phyloP scores from a whole-genome alignment of 495 filamentous ascomycete species.

The Poronia punctata region DNA sequence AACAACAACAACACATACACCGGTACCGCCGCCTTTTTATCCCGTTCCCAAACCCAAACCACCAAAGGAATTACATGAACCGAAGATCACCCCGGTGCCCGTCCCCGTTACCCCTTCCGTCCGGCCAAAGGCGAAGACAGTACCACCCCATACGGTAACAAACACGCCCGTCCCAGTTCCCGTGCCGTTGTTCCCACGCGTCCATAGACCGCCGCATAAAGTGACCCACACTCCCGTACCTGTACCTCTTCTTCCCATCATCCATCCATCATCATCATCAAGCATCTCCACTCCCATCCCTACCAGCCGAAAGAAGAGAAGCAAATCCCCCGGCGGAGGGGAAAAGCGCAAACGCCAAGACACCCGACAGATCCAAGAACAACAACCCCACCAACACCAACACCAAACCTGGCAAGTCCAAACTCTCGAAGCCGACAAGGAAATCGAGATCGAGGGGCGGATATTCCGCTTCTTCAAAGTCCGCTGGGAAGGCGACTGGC shows the following conservation, averaged over 20 bases:
- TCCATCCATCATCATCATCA: too few relatives aligned
- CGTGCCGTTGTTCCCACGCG: conserved; percentile 5
- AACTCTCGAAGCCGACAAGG: conserved; percentile 28
- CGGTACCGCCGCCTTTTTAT: neutral
- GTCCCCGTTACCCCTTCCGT: conserved; percentile 5
- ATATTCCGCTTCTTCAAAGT: conserved; percentile 30
- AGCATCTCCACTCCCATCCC: neutral
- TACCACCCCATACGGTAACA: neutral
- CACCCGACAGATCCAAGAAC: neutral
- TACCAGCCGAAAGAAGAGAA: conserved; percentile 10
- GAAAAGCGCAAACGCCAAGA: neutral
- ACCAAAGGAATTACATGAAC: neutral
- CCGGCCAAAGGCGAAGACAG: neutral
- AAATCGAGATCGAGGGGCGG: conserved; percentile 21
- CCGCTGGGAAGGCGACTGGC: conserved; percentile 43
- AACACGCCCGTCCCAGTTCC: conserved; percentile 14
- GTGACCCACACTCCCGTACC: conserved; percentile 1
- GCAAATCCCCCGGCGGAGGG: neutral
- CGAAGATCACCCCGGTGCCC: neutral
- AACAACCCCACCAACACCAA: neutral
- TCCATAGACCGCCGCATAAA: neutral
- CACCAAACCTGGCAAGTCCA: conserved; percentile 31
- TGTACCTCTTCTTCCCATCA: neutral
- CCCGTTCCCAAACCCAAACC: neutral
- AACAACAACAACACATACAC: too few relatives aligned